phyloP scores from a whole-genome alignment of 108 stramenopile species.

The Skeletonema tropicum region DNA sequence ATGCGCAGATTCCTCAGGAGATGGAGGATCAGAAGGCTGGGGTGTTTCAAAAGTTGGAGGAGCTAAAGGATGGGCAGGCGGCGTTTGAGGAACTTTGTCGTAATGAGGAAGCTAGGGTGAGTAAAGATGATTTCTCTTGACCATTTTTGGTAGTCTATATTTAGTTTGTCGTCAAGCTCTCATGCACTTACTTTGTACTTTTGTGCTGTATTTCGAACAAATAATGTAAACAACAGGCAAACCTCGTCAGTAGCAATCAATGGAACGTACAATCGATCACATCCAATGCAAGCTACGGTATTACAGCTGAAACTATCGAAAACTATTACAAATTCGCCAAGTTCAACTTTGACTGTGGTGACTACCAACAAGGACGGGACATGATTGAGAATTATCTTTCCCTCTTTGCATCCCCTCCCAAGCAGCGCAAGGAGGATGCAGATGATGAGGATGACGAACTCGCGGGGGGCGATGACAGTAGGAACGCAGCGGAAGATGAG shows the following conservation, averaged over 20 bases:
- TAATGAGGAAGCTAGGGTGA: conserved; percentile 78
- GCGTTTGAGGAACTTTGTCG: conserved; percentile 70
- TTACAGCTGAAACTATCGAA: conserved; percentile 79
- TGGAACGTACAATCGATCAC: conserved; percentile 78
- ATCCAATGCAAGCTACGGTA: conserved; percentile 43
- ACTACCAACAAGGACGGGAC: conserved; percentile 78
- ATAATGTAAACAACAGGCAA: conserved; percentile 50
- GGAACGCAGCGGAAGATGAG: conserved; percentile 44
- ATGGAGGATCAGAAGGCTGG: conserved; percentile 80
- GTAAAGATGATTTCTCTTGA: conserved; percentile 25
- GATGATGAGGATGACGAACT: conserved; percentile 61
- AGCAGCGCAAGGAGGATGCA: conserved; percentile 46
- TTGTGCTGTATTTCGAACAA: conserved; percentile 4
- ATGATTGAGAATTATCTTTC: conserved; percentile 89
- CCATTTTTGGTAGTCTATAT: background rate
- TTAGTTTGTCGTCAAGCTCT: background rate
- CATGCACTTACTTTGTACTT: background rate
- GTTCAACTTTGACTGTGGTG: conserved; percentile 94
- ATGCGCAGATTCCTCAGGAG: conserved; percentile 62
- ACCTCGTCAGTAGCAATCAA: conserved; percentile 66
- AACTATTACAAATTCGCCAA: conserved; percentile 86
- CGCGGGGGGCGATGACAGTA: conserved; percentile 30
- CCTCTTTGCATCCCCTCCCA: conserved; percentile 75
- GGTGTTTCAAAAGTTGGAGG: conserved; percentile 76
- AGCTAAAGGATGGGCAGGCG: conserved; percentile 71